A percentile compares a stretch with the other conserved stretches of the same genome.
These are phyloP conservation scores for Mycena rosella DNA, from an alignment of 768 basidiomycete species.

Conservation along the genomic window DNA sequence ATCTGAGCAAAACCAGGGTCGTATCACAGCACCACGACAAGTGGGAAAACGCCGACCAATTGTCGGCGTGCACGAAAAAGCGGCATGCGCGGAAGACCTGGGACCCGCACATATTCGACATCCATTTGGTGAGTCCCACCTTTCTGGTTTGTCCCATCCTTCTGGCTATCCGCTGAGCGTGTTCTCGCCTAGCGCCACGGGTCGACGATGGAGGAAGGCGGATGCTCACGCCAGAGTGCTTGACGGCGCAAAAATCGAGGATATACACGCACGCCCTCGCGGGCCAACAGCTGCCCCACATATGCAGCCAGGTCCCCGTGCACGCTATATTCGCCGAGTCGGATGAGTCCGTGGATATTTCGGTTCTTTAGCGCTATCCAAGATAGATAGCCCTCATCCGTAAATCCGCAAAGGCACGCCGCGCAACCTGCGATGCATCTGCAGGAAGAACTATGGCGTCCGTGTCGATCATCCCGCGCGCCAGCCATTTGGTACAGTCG, in stretches of 20 bases:
- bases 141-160: too few species aligned
- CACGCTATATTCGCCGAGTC: not conserved
- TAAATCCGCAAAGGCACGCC: conserved; percentile 1
- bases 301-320: not conserved
- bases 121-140: not conserved
- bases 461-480: not conserved
- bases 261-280: conserved; percentile 9
- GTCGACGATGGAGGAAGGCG: not conserved
- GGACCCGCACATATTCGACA: not conserved
- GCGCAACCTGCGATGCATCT: not conserved
- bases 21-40: not conserved
- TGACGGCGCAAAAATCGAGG: not conserved
- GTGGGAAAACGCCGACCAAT: not conserved
- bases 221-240: not conserved
- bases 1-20: not conserved
- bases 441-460: not conserved
- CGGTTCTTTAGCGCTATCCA: not conserved
- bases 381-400: not conserved
- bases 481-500: too few species aligned
- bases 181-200: too few species aligned
- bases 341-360: not conserved
- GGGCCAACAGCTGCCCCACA: not conserved
- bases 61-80: not conserved
- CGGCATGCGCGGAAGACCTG: conserved; percentile 2
- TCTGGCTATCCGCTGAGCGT: too few species aligned